Conservation (phyloP, 2,329 filamentous ascomycete genomes). For the Aplosporella prunicola region DNA sequence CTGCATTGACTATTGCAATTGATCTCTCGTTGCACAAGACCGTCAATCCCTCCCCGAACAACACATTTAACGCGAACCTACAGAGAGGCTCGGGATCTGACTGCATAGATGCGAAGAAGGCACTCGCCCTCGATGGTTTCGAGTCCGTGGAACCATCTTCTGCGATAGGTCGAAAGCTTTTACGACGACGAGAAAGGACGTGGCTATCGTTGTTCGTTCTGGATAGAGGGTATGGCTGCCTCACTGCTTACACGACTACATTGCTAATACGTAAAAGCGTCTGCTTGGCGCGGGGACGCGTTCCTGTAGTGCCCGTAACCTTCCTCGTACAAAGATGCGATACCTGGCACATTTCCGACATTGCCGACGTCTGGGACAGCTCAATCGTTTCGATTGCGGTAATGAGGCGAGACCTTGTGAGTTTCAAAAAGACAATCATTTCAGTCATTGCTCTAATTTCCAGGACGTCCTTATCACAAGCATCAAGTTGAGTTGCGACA, state of each 20-base stretch:
- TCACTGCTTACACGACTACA: no score
- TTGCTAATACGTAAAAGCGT: slow-evolving; percentile 30
- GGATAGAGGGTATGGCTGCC: slow-evolving; percentile 46
- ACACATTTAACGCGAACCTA: slow-evolving; percentile 33
- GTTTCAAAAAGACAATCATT: slow-evolving; percentile 23
- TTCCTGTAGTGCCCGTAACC: slow-evolving; percentile 58
- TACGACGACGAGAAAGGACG: slow-evolving; percentile 56
- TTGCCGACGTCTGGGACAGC: slow-evolving; percentile 58
- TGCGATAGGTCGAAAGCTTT: slow-evolving; percentile 49
- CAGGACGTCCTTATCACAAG: slow-evolving; percentile 7
- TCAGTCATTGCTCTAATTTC: slow-evolving; percentile 25
- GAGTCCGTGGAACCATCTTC: slow-evolving; percentile 52
- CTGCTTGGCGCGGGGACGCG: slow-evolving; percentile 59
- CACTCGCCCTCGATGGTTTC: slow-evolving; percentile 60
- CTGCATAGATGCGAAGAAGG: slow-evolving; percentile 57
- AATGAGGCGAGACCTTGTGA: slow-evolving; percentile 52
- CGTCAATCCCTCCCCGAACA: slow-evolving; percentile 45
- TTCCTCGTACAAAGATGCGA: slow-evolving; percentile 59
- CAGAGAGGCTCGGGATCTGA: slow-evolving; percentile 53
- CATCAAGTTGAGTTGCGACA: slow-evolving; percentile 3
- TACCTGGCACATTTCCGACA: slow-evolving; percentile 54
- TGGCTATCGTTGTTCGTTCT: slow-evolving; percentile 66
- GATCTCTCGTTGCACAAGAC: slow-evolving; percentile 64
- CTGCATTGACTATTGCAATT: slow-evolving; percentile 59
- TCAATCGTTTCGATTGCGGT: slow-evolving; percentile 65